Percentiles rank a stretch among this genome's conserved stretches.
Conservation (phyloP, 2,329 filamentous ascomycete species). For the Penicillium sp. region DNA sequence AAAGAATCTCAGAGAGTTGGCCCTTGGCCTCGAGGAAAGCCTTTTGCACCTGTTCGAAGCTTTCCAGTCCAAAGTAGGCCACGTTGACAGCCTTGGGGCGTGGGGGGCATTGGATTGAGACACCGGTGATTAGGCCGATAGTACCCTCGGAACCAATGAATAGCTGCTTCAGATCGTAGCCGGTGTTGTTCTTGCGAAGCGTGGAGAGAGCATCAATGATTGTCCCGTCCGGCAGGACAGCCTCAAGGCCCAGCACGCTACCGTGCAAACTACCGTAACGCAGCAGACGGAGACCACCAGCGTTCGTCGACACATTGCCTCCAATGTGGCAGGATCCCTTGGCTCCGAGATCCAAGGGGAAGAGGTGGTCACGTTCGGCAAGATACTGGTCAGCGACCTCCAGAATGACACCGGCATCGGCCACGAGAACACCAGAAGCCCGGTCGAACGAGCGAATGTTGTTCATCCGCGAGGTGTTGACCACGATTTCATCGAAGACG, state of each 20-base stretch:
- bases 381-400: conserved; percentile 87
- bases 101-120: conserved; percentile 88
- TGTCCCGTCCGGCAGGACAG: conserved; percentile 89
- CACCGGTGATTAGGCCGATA: conserved; percentile 87
- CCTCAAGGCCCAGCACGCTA: conserved; percentile 88
- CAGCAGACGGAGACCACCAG: conserved; percentile 84
- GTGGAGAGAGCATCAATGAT: conserved; percentile 86
- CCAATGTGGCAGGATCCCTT: conserved; percentile 97
- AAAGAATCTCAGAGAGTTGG: conserved; percentile 91
- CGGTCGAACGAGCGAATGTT: conserved; percentile 89
- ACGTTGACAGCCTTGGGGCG: conserved; percentile 89
- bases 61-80: conserved; percentile 88
- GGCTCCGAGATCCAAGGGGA: conserved; percentile 94
- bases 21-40: conserved; percentile 88
- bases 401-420: conserved; percentile 87
- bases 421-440: conserved; percentile 86
- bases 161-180: conserved; percentile 94
- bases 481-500: conserved; percentile 96
- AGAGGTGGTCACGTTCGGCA: conserved; percentile 81
- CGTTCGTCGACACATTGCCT: conserved; percentile 94
- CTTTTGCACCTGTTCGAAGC: conserved; percentile 83
- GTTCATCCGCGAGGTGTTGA: conserved; percentile 91
- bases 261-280: conserved; percentile 95
- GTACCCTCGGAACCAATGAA: conserved; percentile 97
- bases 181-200: conserved; percentile 97